Conservation (phyloP, 345 rosid species). For the Gossypium turneri region DNA sequence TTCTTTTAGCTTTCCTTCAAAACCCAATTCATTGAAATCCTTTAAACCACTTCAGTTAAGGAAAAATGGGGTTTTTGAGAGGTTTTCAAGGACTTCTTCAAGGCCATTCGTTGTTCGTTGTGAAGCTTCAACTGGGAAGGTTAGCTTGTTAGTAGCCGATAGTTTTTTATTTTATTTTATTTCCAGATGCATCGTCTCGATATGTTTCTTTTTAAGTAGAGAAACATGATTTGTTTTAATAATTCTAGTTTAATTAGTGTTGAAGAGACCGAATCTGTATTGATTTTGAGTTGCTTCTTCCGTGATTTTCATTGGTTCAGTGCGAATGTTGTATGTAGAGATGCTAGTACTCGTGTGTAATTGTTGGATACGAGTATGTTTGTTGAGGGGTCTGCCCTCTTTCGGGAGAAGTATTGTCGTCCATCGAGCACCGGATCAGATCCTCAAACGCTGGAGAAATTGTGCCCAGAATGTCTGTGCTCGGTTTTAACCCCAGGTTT, state of each 20-base stretch:
- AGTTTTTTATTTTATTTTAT: background rate
- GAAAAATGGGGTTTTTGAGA: constrained; percentile 26
- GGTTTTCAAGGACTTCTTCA: constrained; percentile 25
- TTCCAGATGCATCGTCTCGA: background rate
- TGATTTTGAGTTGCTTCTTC: background rate
- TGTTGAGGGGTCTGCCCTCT: too few species aligned
- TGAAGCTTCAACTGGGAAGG: constrained; percentile 67
- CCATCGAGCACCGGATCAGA: too few species aligned
- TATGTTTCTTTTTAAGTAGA: background rate
- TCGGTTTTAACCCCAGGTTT: too few species aligned
- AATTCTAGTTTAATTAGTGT: background rate
- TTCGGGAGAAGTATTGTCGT: too few species aligned
- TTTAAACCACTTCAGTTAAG: constrained; percentile 22
- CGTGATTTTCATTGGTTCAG: background rate
- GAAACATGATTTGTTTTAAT: background rate
- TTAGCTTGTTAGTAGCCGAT: constrained; percentile 17
- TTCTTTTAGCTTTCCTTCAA: constrained; percentile 34
- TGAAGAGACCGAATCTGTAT: background rate
- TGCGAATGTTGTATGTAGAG: background rate
- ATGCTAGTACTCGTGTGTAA: too few species aligned
- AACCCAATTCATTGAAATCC: background rate
- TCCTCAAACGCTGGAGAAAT: too few species aligned
- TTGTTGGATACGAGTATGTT: too few species aligned
- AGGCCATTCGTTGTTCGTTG: constrained; percentile 49
- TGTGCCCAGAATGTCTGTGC: too few species aligned